Percentiles rank a stretch among this genome's conserved stretches.
Conservation (phyloP, 495 filamentous ascomycete species). For the Oidiodendron maius region DNA sequence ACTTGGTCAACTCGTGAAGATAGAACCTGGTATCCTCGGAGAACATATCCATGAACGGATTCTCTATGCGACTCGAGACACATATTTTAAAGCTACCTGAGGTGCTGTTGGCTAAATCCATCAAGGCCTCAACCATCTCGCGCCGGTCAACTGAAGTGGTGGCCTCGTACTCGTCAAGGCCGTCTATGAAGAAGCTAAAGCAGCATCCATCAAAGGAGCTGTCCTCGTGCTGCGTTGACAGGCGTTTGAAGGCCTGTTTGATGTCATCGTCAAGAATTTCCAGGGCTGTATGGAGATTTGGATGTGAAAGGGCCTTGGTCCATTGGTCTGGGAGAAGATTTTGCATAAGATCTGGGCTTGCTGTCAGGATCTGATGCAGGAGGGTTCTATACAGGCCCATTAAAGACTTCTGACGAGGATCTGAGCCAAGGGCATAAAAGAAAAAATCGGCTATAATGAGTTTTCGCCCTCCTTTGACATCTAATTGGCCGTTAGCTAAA, state of each 20-base stretch:
- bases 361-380: slow-evolving; percentile 31
- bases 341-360: slow-evolving; percentile 7
- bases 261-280: no score
- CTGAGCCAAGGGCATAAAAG: slow-evolving; percentile 36
- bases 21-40: slow-evolving; percentile 5
- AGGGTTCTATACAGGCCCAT: slow-evolving; percentile 36
- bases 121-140: no score
- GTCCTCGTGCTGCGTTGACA: no score
- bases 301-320: not conserved
- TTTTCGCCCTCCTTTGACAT: slow-evolving; percentile 4
- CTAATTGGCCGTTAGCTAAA: no score
- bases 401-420: slow-evolving; percentile 34
- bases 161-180: no score
- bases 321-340: not conserved
- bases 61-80: slow-evolving; percentile 45
- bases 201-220: no score
- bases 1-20: slow-evolving; percentile 19
- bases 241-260: no score
- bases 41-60: slow-evolving; percentile 32
- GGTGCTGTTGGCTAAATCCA: slow-evolving; percentile 1
- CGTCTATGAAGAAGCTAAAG: slow-evolving; percentile 45
- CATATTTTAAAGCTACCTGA: slow-evolving; percentile 37
- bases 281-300: no score
- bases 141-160: no score
- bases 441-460: slow-evolving; percentile 36